phyloP scores from a whole-genome alignment of 129 eudicot genomes.

The Mikania micrantha region DNA sequence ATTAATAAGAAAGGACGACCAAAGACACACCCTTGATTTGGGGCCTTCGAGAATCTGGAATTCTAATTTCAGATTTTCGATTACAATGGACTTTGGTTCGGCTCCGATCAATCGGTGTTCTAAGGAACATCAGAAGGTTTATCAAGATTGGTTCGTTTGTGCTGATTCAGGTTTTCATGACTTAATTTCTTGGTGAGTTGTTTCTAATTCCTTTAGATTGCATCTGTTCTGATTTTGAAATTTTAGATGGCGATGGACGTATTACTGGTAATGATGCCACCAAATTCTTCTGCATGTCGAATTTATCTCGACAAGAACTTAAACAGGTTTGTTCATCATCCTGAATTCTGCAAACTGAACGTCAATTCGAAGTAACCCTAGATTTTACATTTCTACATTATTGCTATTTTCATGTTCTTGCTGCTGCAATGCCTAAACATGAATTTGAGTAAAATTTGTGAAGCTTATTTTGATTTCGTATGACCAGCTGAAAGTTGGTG shows the following conservation, averaged over 20 bases:
- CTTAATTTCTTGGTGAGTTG: no score
- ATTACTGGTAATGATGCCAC: conserved; percentile 77
- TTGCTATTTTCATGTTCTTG: background rate
- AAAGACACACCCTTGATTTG: conserved; percentile 13
- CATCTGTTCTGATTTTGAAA: background rate
- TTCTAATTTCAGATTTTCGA: conserved; percentile 33
- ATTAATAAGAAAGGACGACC: background rate
- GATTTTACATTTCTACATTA: background rate
- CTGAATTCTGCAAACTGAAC: background rate
- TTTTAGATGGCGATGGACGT: conserved; percentile 80
- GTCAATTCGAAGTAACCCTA: background rate
- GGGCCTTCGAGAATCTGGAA: conserved; percentile 34
- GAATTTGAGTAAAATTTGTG: conserved; percentile 7
- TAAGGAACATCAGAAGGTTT: conserved; percentile 65
- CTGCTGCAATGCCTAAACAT: background rate
- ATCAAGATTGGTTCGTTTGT: conserved; percentile 68
- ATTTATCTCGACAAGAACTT: conserved; percentile 68
- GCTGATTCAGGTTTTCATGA: conserved; percentile 69
- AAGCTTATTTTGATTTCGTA: background rate
- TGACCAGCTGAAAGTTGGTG: background rate
- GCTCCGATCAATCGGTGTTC: conserved; percentile 77
- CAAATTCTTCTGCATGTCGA: conserved; percentile 71
- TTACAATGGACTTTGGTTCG: conserved; percentile 64
- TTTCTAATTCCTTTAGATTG: background rate
- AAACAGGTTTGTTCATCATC: no score